These are phyloP conservation scores for Barnettozyma siamensis DNA, from an alignment of 805 yeast species.

Conservation along the genomic window DNA sequence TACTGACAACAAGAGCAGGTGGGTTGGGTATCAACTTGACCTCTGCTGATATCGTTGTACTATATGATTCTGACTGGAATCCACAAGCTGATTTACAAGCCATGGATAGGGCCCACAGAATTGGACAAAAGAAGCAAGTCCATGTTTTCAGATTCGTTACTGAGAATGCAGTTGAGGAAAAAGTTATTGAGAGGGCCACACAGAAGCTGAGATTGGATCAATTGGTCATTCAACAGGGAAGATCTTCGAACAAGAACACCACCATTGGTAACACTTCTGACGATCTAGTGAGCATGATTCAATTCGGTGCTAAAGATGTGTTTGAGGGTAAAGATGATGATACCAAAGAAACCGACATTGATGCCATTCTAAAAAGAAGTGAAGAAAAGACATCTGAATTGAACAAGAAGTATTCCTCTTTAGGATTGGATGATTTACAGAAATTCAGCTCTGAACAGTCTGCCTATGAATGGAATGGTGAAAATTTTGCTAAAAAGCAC, in stretches of 20 bases:
- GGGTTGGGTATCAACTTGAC: conserved; percentile 93
- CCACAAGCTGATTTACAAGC: conserved; percentile 98
- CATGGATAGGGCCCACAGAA: conserved; percentile 97
- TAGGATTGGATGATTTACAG: conserved; percentile 91
- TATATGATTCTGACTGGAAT: conserved; percentile 95
- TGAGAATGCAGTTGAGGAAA: conserved; percentile 94
- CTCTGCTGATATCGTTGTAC: conserved; percentile 82
- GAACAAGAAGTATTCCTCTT: conserved; percentile 74
- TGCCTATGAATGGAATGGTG: conserved; percentile 97
- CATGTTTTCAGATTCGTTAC: conserved; percentile 89
- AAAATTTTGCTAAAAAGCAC: conserved; percentile 41
- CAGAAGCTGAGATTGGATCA: conserved; percentile 91
- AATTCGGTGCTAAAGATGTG: conserved; percentile 90
- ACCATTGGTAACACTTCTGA: conserved; percentile 63
- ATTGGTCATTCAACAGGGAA: conserved; percentile 91
- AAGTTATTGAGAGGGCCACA: conserved; percentile 92
- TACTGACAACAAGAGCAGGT: conserved; percentile 93
- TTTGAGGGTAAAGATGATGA: conserved; percentile 45
- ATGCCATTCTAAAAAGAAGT: conserved; percentile 72
- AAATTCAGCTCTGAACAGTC: conserved; percentile 83
- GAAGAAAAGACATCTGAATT: conserved; percentile 74
- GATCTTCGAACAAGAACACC: conserved; percentile 45
- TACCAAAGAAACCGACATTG: conserved; percentile 59
- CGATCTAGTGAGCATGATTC: conserved; percentile 91
- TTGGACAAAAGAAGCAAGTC: conserved; percentile 95